phyloP scores from a whole-genome alignment of 73 alveolate genomes.

The Paramecium sexaurelia region DNA sequence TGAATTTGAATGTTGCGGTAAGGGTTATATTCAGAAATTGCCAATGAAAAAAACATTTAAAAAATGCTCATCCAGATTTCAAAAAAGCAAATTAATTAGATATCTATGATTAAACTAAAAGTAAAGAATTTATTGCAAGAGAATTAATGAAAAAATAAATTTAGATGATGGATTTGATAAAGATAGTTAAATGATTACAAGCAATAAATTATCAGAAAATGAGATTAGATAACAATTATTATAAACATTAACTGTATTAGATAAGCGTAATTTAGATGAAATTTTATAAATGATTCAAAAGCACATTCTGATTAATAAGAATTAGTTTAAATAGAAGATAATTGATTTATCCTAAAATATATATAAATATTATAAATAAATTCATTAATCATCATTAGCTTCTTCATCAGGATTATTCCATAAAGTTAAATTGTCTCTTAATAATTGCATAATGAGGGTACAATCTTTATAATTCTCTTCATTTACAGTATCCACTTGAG shows the following conservation, averaged over 20 bases:
- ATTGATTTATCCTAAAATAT: too few species aligned
- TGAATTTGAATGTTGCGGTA: neutral
- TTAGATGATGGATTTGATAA: neutral
- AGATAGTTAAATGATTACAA: neutral
- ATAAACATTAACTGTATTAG: neutral
- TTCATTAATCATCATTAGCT: conserved; percentile 44
- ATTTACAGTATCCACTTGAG: conserved; percentile 85
- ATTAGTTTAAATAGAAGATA: too few species aligned
- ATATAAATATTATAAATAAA: neutral
- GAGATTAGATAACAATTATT: neutral
- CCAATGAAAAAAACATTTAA: neutral
- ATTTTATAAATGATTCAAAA: too few species aligned
- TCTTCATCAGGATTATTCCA: conserved; percentile 90
- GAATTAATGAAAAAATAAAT: neutral
- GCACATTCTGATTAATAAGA: neutral
- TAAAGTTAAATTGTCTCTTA: conserved; percentile 90
- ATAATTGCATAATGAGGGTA: conserved; percentile 84
- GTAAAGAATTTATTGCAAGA: neutral
- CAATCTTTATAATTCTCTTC: conserved; percentile 94
- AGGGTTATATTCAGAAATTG: neutral
- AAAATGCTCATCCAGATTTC: neutral
- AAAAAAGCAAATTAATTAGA: neutral
- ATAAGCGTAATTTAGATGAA: neutral
- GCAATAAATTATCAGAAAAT: neutral
- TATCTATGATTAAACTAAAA: neutral